phyloP scores from a whole-genome alignment of 2,329 filamentous ascomycete genomes.

The Xylariaceae sp. region DNA sequence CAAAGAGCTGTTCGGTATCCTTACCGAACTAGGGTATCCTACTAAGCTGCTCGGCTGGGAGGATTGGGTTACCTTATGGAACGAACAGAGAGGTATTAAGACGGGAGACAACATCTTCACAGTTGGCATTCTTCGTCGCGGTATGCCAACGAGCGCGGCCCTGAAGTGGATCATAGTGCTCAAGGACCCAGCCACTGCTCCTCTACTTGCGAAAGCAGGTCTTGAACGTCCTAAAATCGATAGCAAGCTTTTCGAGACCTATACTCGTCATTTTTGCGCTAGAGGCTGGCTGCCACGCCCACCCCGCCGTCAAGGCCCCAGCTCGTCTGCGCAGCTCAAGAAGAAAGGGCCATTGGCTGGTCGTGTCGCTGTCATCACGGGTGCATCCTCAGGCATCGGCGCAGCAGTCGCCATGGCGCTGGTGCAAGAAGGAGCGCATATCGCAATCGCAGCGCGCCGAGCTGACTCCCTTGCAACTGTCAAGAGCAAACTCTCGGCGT shows the following conservation, averaged over 20 bases:
- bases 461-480: constrained; percentile 70
- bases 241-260: constrained; percentile 72
- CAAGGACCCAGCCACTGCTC: constrained; percentile 70
- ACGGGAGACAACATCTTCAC: constrained; percentile 76
- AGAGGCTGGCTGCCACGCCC: constrained; percentile 75
- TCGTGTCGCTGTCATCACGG: constrained; percentile 76
- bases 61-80: constrained; percentile 77
- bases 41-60: constrained; percentile 72
- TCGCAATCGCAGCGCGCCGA: constrained; percentile 75
- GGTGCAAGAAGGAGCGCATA: constrained; percentile 72
- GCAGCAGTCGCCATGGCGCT: constrained; percentile 74
- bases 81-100: constrained; percentile 67
- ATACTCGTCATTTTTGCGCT: constrained; percentile 80
- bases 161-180: constrained; percentile 74
- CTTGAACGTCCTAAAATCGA: constrained; percentile 73
- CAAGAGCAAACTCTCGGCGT: constrained; percentile 59
- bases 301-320: constrained; percentile 54
- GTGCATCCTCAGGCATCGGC: constrained; percentile 80
- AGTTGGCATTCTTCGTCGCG: constrained; percentile 77
- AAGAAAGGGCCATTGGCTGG: constrained; percentile 67
- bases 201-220: constrained; percentile 58
- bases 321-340: constrained; percentile 36
- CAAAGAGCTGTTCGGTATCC: constrained; percentile 66
- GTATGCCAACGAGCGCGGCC: constrained; percentile 79
- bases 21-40: constrained; percentile 71